phyloP scores from a whole-genome alignment of 2,329 filamentous ascomycete genomes.

The Dothistroma septosporum region DNA sequence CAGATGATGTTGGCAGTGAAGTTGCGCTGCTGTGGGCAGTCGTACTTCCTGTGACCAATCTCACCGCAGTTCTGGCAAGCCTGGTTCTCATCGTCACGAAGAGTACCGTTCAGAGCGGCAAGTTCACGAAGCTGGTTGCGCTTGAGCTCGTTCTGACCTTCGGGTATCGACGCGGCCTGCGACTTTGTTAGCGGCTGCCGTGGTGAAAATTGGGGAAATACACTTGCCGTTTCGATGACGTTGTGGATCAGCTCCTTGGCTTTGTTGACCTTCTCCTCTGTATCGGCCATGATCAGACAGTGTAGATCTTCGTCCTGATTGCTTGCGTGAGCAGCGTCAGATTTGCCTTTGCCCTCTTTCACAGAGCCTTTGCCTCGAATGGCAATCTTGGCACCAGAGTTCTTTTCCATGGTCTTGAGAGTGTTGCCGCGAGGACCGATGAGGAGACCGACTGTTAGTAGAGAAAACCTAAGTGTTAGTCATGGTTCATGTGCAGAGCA shows the following conservation, averaged over 20 bases:
- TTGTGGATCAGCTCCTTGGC: slow-evolving; percentile 98
- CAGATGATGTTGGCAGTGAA: slow-evolving; percentile 99
- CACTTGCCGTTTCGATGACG: slow-evolving; percentile 90
- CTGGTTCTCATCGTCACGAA: slow-evolving; percentile 98
- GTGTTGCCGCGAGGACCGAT: slow-evolving; percentile 99
- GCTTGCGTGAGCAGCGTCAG: slow-evolving; percentile 97
- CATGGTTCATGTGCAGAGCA: slow-evolving; percentile 22
- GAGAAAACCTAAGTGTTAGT: slow-evolving; percentile 78
- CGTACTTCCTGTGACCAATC: slow-evolving; percentile 98
- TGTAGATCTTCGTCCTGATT: slow-evolving; percentile 99
- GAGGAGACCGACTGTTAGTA: slow-evolving; percentile 96
- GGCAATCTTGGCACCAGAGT: slow-evolving; percentile 96
- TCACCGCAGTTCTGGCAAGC: slow-evolving; percentile 98
- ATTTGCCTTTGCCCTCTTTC: slow-evolving; percentile 98
- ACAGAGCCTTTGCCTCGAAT: slow-evolving; percentile 99
- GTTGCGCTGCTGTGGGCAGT: slow-evolving; percentile 95
- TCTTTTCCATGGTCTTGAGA: slow-evolving; percentile 98
- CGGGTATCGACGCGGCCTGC: slow-evolving; percentile 94
- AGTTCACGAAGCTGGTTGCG: slow-evolving; percentile 97
- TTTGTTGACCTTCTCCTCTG: slow-evolving; percentile 99
- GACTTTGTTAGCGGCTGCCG: slow-evolving; percentile 30
- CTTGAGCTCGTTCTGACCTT: slow-evolving; percentile 98
- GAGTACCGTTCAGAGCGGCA: slow-evolving; percentile 94
- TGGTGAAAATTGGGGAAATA: not conserved
- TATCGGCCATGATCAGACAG: slow-evolving; percentile 99